Evolutionary conservation across 1,139 yeast genomes (phyloP), one percentile per base, ranked within the genome.

Genomic region (Saccharomycopsis hybrid): DNA sequence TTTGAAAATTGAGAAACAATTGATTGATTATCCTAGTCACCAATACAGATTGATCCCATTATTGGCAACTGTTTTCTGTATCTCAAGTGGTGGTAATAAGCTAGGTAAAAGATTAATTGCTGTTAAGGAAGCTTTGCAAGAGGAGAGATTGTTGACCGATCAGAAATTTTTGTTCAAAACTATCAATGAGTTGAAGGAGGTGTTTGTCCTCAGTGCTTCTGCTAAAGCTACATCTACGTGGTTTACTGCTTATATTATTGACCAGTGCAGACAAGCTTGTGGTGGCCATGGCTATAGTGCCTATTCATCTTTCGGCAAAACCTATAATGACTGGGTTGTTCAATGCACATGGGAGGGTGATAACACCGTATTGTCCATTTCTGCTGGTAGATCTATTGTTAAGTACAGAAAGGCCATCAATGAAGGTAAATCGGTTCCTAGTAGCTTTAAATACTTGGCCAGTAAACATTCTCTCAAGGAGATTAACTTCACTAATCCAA

Each of bases 291-390:
- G 97, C 43, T 89, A 89, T 68, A 86, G 95, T 29, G 79, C 90
- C 24, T 89, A 89, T 70, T 80, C 86, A 58, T 96, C 92, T 2
- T 86, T 89, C 63, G 96, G 95, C 50, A 87, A 85, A 64, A 92
- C 90, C 33, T 86, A 78, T 67, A 77, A 79, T 56, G 97, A 89
- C 66, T 90, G 96, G 89, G 95, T 86, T 35, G 97, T 89, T 46
- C 96, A 89, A 70, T 87, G 95, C 68, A 89, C 96, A 29, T 89
- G 97, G 97, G 97, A 89, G 71, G 97, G 97, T 67, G 97, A 89
- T 67, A 89, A 89, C 72, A 88, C 83, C 62, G 83, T 89, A 47
- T 73, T 89, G 59, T 87, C 89, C 7, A 78, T 87, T 66, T 82
- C 89, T 55, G 80, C 89, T 56, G 97, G 96, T 57, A 78, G 85